Evolutionary conservation across 352 stramenopile species (phyloP), one percentile per base, ranked within the genome.

Genomic region (Phytophthora sp.): DNA sequence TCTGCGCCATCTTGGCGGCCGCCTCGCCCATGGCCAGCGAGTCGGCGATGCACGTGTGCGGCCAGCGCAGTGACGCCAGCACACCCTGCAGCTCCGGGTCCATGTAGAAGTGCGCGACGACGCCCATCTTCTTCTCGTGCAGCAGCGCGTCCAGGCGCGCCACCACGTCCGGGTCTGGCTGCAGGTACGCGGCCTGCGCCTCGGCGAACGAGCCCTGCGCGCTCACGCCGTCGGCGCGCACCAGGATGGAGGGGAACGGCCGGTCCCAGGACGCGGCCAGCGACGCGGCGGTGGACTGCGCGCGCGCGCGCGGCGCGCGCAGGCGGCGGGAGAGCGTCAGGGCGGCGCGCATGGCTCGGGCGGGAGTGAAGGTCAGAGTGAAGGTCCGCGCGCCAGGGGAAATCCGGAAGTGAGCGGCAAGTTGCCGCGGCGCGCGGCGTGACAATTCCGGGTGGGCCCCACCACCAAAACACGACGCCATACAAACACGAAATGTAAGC

Each of bases 81-180:
- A 94, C 78, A 48, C 89, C 89, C 68, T 99, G 95, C 24, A 99
- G 79, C 79, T 99, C 97, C 2, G 98, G 95, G 80, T 99, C 97
- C 97, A 99, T 99, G 83, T 99, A 99, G 66, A 98, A 99, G 54
- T 99, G 97, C 17, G 96, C 96, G 21, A 99, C 96, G 57, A 99
- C 95, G 43, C 96, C 95, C 77, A 98, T 97, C 54, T 98, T 98
- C 59, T 96, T 95, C 26, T 88, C 74, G 35, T 96, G 71, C 15
- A 99, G 74, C 46, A 91, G 68, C 57, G 83, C 77, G 27, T 97
- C 80, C 4, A 99, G 69, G 28, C 93, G 76, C 50, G 89, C 78
- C 13, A 99, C 96, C 12, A 92, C 70, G 9, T 96, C 69, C 71
- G 80, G 73, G 62, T 97, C 87, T 13, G 90, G 90, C 64, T 91